Conservation (phyloP, 164 flowering plant genomes). For the Platanus orientalis region DNA sequence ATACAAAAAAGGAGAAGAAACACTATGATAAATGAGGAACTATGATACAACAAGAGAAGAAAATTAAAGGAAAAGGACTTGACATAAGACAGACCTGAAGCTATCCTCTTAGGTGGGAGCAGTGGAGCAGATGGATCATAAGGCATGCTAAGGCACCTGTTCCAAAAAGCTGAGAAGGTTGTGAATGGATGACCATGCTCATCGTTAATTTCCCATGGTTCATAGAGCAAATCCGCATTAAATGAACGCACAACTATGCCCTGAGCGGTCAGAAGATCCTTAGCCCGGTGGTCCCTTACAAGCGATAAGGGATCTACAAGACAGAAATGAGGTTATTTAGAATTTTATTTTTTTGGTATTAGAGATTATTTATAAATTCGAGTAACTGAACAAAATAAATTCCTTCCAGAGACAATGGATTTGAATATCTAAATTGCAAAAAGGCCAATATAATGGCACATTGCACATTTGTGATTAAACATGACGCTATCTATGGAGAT, state of each 20-base stretch:
- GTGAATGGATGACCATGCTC: conserved; percentile 67
- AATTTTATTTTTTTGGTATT: background rate
- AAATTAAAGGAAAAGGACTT: background rate
- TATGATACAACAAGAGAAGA: background rate
- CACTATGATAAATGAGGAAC: background rate
- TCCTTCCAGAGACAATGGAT: no score
- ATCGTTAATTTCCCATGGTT: conserved; percentile 95
- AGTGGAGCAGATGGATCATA: conserved; percentile 91
- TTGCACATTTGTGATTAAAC: no score
- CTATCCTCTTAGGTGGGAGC: conserved; percentile 91
- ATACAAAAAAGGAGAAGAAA: background rate
- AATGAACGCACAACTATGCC: conserved; percentile 78
- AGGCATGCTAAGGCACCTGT: conserved; percentile 94
- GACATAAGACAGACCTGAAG: conserved; percentile 47
- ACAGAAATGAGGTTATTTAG: conserved; percentile 1
- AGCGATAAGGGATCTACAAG: conserved; percentile 85
- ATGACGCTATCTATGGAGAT: no score
- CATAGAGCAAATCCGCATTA: conserved; percentile 92
- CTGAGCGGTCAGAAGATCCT: conserved; percentile 70
- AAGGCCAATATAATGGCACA: no score
- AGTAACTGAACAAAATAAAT: background rate
- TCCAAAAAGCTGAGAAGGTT: conserved; percentile 83
- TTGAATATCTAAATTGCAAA: no score
- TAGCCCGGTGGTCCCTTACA: conserved; percentile 80
- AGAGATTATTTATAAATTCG: background rate